Evolutionary conservation across 2,329 filamentous ascomycete species (phyloP).

Genomic region (Epichloe sibirici): DNA sequence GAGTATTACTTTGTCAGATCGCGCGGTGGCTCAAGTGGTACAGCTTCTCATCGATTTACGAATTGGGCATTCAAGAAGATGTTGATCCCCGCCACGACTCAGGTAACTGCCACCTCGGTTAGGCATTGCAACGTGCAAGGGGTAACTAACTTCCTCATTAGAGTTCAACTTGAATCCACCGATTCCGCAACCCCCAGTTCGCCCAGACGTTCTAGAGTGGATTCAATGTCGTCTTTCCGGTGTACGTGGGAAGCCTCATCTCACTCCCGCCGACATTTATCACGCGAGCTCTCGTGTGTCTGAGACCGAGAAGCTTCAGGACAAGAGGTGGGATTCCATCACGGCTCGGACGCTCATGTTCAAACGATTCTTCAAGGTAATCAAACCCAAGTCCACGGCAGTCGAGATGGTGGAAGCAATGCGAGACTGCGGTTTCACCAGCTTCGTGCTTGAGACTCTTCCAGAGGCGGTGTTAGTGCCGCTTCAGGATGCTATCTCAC

Average conservation of each 20-base stretch:
- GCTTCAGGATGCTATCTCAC: conserved; percentile 71
- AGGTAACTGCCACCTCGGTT: conserved; percentile 19
- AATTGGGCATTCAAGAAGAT: conserved; percentile 40
- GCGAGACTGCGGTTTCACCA: conserved; percentile 54
- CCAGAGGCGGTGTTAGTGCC: conserved; percentile 75
- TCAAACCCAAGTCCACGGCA: conserved; percentile 38
- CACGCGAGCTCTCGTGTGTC: conserved; percentile 24
- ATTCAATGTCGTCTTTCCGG: conserved; percentile 34
- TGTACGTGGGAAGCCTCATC: conserved; percentile 23
- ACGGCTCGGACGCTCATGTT: conserved; percentile 61
- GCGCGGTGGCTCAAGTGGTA: conserved; percentile 69
- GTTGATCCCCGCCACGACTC: conserved; percentile 25
- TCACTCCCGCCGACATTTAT: conserved; percentile 33
- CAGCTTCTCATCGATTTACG: conserved; percentile 35
- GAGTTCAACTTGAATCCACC: conserved; percentile 20
- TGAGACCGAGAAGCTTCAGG: conserved; percentile 23
- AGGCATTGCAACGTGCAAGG: not conserved
- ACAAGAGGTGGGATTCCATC: conserved; percentile 31
- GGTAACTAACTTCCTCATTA: conserved; percentile 6
- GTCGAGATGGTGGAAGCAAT: conserved; percentile 63
- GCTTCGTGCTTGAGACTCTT: conserved; percentile 62
- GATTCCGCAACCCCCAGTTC: conserved; percentile 21
- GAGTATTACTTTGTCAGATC: conserved; percentile 69
- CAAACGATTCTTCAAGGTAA: conserved; percentile 50
- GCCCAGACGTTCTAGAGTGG: conserved; percentile 40